Evolutionary conservation across 2,329 filamentous ascomycete genomes (phyloP).

Genomic region (Hymenoscyphus linearis): DNA sequence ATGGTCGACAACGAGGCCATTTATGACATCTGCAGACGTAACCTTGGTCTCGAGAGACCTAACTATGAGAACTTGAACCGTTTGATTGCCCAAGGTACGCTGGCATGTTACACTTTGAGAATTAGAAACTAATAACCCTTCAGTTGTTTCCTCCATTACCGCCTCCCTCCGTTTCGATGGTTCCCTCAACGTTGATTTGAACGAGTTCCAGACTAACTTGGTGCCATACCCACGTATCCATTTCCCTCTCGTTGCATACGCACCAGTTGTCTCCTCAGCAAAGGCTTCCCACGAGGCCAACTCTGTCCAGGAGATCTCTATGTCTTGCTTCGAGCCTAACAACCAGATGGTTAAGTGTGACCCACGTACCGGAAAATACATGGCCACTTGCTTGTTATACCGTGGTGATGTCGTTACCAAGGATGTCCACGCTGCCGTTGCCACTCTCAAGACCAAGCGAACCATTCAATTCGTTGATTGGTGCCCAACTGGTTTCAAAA

Average conservation of each 20-base stretch:
- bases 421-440: constrained; percentile 87
- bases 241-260: constrained; percentile 96
- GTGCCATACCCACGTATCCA: constrained; percentile 98
- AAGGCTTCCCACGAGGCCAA: constrained; percentile 98
- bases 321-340: constrained; percentile 98
- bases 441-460: constrained; percentile 97
- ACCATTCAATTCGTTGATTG: constrained; percentile 99
- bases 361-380: constrained; percentile 98
- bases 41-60: constrained; percentile 93
- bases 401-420: constrained; percentile 97
- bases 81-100: constrained; percentile 86
- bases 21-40: constrained; percentile 98
- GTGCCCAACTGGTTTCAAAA: constrained; percentile 99
- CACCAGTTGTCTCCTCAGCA: constrained; percentile 87
- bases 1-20: constrained; percentile 99
- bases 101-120: not conserved
- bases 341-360: constrained; percentile 99
- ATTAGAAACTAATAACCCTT: constrained; percentile 24
- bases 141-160: constrained; percentile 96
- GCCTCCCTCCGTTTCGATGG: constrained; percentile 97
- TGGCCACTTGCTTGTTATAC: constrained; percentile 97
- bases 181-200: constrained; percentile 97
- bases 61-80: constrained; percentile 99
- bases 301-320: constrained; percentile 96
- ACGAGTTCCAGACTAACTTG: constrained; percentile 99